These are phyloP conservation scores for Cryptomeria japonica DNA, from an alignment of 75 land plant species.

Conservation along the genomic window DNA sequence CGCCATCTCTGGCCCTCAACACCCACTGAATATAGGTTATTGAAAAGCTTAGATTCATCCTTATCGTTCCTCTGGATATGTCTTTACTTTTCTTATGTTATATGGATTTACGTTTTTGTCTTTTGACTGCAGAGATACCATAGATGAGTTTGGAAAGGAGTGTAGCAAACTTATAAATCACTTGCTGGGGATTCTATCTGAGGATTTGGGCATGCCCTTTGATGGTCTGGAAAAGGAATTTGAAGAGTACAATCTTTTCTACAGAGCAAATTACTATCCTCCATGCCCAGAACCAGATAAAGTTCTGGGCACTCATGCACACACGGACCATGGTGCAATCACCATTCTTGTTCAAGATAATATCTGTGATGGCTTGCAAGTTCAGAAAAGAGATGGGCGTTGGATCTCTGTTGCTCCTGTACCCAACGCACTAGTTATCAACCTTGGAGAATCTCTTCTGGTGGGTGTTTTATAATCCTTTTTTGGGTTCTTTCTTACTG, in stretches of 20 bases:
- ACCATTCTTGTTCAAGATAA: conserved; percentile 16
- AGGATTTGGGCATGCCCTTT: conserved; percentile 5
- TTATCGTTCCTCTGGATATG: no score
- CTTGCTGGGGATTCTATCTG: conserved; percentile 16
- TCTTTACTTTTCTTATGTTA: no score
- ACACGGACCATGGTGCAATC: background rate
- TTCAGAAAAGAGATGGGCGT: conserved; percentile 7
- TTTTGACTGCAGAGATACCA: background rate
- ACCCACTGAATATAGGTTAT: conserved; percentile 13
- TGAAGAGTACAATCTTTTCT: conserved; percentile 8
- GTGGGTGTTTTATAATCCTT: background rate
- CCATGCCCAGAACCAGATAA: conserved; percentile 32
- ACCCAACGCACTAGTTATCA: conserved; percentile 8
- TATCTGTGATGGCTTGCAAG: conserved; percentile 15
- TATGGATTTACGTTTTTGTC: no score
- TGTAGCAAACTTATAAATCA: background rate
- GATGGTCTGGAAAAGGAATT: conserved; percentile 8
- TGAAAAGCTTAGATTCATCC: background rate
- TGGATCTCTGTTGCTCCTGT: conserved; percentile 22
- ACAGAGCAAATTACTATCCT: conserved; percentile 28
- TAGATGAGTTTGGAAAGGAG: conserved; percentile 5
- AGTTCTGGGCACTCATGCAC: conserved; percentile 12
- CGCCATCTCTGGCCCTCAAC: conserved; percentile 12
- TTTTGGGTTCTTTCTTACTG: no score
- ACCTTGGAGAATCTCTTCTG: conserved; percentile 15